phyloP scores from a whole-genome alignment of 257 asterid genomes.

The Voacanga thouarsii region DNA sequence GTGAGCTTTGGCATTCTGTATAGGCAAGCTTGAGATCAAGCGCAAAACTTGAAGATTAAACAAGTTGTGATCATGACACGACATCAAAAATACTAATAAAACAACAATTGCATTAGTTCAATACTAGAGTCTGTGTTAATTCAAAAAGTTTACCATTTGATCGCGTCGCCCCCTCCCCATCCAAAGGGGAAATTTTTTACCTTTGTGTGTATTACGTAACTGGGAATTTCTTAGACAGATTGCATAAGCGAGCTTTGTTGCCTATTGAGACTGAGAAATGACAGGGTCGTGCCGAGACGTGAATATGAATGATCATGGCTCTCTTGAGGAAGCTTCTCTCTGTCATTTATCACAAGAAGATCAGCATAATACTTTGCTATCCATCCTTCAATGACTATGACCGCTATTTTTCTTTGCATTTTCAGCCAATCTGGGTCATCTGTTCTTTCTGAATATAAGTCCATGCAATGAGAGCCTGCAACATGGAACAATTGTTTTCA shows the following conservation, averaged over 20 bases:
- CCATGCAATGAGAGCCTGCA: constrained; percentile 69
- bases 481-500: neutral
- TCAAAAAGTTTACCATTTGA: too few relatives aligned
- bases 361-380: constrained; percentile 28
- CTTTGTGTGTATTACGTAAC: too few relatives aligned
- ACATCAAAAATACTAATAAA: too few relatives aligned
- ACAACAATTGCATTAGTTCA: too few relatives aligned
- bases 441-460: constrained; percentile 27
- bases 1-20: too few relatives aligned
- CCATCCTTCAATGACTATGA: constrained; percentile 31
- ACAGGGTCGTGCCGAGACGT: neutral
- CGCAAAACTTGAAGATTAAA: too few relatives aligned
- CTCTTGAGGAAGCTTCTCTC: neutral
- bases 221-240: neutral
- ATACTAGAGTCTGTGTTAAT: too few relatives aligned
- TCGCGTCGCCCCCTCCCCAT: neutral
- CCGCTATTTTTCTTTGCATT: constrained; percentile 45
- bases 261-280: neutral
- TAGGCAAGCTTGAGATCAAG: too few relatives aligned
- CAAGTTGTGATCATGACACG: too few relatives aligned
- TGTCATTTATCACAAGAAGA: constrained; percentile 11
- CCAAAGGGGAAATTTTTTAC: neutral
- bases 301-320: neutral
- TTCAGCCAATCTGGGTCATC: constrained; percentile 59
- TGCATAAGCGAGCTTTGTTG: neutral